Evolutionary conservation across 2,329 filamentous ascomycete species (phyloP), one percentile per base, ranked within the genome.

Genomic region (Fonsecaea multimorphosa): DNA sequence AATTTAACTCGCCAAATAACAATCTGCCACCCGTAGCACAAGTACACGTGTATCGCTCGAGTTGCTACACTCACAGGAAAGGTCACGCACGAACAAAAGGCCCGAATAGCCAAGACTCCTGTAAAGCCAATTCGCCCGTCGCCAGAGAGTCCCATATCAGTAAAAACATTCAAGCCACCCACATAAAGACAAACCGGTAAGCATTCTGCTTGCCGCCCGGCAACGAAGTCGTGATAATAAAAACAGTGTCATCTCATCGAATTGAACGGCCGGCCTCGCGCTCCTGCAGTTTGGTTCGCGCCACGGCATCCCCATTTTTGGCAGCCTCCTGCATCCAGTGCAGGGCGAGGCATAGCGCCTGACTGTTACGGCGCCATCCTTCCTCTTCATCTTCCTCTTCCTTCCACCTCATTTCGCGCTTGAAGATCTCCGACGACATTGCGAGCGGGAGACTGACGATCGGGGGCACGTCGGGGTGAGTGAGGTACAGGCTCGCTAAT

Each of bases 321-420:
- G 92, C 91, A 40, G 91, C 93, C 70, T 91, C 84, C 80, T 94
- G 92, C 93, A 98, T 97, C 93, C 94, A 98, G 81, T 98, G 94
- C 78, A 96, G 89, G 9, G 94, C 94, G 64, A 97, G 87, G 73
- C 93, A 97, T 91, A 98, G 95, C 49, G 93, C 88, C 61, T 90
- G 90, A 72, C 90, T 86, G 40, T 61, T 64, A 16, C 66, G 69
- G n/a, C 24, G 59, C 31, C 49, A 53, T 29, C 59, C 66, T 32
- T 58, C 58, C 60, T 85, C 82, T 19, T 49, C 36, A 14, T 62
- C 66, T 24, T 56, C 53, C 58, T 85, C 82, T 46, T 85, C 85
- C 69, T 82, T 83, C 68, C 82, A 80, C 84, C 96, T 92, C 72
- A 95, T 87, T 63, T 92, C 87, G 72, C 91, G 90, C 78, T 94